Evolutionary conservation across 805 yeast species (phyloP), one percentile per base, ranked within the genome.

Genomic region (Danielia reshetovae): DNA sequence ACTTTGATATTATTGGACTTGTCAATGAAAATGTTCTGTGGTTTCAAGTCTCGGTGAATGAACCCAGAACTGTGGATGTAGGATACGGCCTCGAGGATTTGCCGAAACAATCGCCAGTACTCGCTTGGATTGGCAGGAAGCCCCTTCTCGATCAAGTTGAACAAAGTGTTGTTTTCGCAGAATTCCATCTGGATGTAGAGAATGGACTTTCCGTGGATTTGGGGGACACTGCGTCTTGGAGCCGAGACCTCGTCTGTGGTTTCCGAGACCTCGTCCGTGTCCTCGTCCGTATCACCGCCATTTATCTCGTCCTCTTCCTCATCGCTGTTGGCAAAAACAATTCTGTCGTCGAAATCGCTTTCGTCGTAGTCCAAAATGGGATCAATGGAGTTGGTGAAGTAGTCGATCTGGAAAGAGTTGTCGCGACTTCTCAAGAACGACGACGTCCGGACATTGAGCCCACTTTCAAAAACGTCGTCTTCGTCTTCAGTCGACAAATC

Each of bases 111-210:
- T 39, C 96, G 69, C 96, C 97, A 93, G 53, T 89, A 90, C 48
- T 85, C 94, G 39, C 77, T 83, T 0, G 85, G 66, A 31, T 84
- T 77, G 7, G 64, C 64, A 4, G 81, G 84, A 9, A 93, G 66
- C 0, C 87, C 88, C 26, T 77, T 74, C 35, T 71, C 75, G 30
- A 93, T 90, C 41, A 93, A 64, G 60, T 93, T 96, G 33, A 75
- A 74, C 18, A 93, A 61, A 0, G 99, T 90, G 38, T 85, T 86
- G 53, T 90, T 93, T 52, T 93, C 98, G 61, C 99, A 93, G 51
- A 93, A 93, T 57, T 93, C 98, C 99, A 93, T 93, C 54, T 93
- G 99, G 46, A 93, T 93, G 55, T 85, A 93, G 19, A 93, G 60
- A 0, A 95, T 87, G 34, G 89, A 83, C 43, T 44, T 49, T 2